Base-by-base conservation (phyloP, 1,284 basidiomycete genomes). In the Marasmius tenuissimus region DNA sequence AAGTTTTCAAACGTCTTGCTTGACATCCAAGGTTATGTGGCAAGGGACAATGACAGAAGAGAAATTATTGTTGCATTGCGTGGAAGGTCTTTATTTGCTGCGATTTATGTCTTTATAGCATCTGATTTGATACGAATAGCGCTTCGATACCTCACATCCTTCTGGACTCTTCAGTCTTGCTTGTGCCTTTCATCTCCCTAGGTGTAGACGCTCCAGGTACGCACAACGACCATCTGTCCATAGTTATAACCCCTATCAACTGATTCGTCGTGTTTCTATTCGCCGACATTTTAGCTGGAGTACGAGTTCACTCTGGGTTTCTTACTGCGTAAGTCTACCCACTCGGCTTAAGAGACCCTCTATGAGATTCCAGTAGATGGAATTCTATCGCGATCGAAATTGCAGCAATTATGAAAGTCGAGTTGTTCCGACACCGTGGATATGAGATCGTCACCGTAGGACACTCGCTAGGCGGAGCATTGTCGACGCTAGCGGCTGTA, bases 51-150 rank as follows among this genome's bases (percentile, higher is more conserved):
- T 34, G 50, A 68, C 4, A 71, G 76, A 12, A 75, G 75, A 54
- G 82, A 85, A 64, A 71, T 84, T 12, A 66, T 85, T 27, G 72
- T 85, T 47, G 78, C 79, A 27, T 69, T 83, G 42, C 76, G 81
- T 14, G 83, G 83, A 68, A 83, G 81, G 82, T 81, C 42, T 54
- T 70, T 61, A 37, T 55, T 35, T 6, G 11, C 27, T 57, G 42
- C 16, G 20, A 53, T 47, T 57, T 39, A n/a, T 22, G 18, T 50
- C 45, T 35, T 35, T 1, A 14, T 37, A 18, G 54, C n/a, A 37
- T 40, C 34, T 55, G 16, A 52, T 48, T 47, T n/a, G 10, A 40
- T 22, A 14, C 6, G 20, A 38, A 9, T 55, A 68, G 70, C 61
- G 63, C 63, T 20, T 69, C 60, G 35, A 50, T 64, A 10, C 53